Evolutionary conservation across 2,329 filamentous ascomycete genomes (phyloP).

Genomic region (Fusarium pseudograminearum): DNA sequence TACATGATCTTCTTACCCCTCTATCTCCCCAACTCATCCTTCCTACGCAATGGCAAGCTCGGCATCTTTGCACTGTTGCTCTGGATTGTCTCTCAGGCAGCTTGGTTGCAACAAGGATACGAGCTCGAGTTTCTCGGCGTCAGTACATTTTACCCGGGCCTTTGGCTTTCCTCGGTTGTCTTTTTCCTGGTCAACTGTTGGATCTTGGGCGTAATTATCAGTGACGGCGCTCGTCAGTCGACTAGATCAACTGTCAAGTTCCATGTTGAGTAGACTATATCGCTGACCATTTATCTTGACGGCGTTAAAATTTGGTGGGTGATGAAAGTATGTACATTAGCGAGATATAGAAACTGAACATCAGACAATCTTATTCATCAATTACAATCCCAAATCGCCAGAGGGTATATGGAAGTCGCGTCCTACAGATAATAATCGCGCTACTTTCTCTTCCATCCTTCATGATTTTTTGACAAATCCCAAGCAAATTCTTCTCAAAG

Average conservation of each 20-base stretch:
- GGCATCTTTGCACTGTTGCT: slow-evolving; percentile 74
- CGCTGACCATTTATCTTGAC: not conserved
- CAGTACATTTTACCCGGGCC: slow-evolving; percentile 86
- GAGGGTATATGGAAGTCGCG: slow-evolving; percentile 43
- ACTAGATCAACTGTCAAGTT: slow-evolving; percentile 29
- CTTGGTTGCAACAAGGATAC: slow-evolving; percentile 82
- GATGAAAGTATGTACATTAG: not conserved
- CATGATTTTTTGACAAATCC: slow-evolving; percentile 32
- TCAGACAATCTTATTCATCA: slow-evolving; percentile 25
- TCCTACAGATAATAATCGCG: slow-evolving; percentile 17
- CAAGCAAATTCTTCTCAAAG: slow-evolving; percentile 35
- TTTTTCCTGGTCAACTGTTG: slow-evolving; percentile 92
- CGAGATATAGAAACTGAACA: not conserved
- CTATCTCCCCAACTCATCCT: slow-evolving; percentile 84
- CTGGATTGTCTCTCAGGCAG: slow-evolving; percentile 81
- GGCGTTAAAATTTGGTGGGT: not conserved
- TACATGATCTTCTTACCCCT: slow-evolving; percentile 94
- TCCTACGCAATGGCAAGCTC: slow-evolving; percentile 69
- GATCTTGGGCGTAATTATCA: slow-evolving; percentile 84
- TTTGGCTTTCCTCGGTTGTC: slow-evolving; percentile 79
- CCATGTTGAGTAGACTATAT: slow-evolving; percentile 38
- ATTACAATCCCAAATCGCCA: slow-evolving; percentile 29
- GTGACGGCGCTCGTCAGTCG: slow-evolving; percentile 63
- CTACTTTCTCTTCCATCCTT: slow-evolving; percentile 21
- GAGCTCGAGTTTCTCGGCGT: slow-evolving; percentile 81